Base-by-base conservation (phyloP, 192 early-diverging fungal genomes). In the Entophlyctis luteolus region DNA sequence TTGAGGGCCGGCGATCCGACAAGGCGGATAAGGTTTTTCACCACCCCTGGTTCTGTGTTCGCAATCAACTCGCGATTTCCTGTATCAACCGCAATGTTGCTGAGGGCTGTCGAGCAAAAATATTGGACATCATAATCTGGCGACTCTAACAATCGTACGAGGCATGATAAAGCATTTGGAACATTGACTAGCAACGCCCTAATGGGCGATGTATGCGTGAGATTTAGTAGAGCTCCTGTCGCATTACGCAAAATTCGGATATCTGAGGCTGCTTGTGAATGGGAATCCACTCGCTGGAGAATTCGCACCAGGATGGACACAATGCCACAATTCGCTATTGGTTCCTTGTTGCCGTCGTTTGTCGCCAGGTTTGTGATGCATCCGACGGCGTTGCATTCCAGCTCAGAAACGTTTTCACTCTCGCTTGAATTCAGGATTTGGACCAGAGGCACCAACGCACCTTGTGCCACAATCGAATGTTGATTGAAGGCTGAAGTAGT, bases 361-460 rank as follows among this genome's bases (percentile, higher is more conserved):
- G 93, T 93, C 3, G 92, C 91, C 59, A 95, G 82, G 53, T 95
- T 95, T 0, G 93, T 95, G 65, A 95, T 92, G 77, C 93, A 95
- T 14, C 93, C 93, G 18, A 94, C 93, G 12, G 92, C 91, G 75
- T 95, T 95, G 69, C 90, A 91, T 76, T 93, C 91, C n/a, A 93
- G 90, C 62, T 92, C 92, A 12, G 85, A 83, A 14, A 28, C 29
- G 23, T 23, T 28, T 10, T 23, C 29, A 45, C 18, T n/a, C 5
- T 27, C 55, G 4, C 37, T 16, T 18, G 58, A 18, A 28, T 88
- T 88, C 91, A 94, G 93, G 72, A 92, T 87, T 45, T 87, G 84
- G 67, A 94, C 89, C 27, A 95, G 84, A 55, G 89, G 90, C 55
- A 91, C 90, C 20, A 95, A 74, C 1, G 87, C 91, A 48, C 90